Evolutionary conservation across 306 rosid genomes (phyloP).

Genomic region (Castanea crenata): DNA sequence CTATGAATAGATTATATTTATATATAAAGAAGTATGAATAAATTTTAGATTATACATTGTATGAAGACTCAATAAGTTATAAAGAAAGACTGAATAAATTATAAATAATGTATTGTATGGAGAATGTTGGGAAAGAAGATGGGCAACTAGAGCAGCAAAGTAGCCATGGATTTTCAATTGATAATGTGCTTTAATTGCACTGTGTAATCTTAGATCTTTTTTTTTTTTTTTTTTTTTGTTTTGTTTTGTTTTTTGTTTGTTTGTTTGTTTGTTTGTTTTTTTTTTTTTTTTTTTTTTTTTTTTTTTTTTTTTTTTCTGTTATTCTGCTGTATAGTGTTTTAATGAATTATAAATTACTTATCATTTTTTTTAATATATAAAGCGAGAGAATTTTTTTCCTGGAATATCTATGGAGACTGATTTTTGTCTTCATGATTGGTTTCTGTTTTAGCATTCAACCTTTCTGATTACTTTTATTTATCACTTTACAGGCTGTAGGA

Average conservation of each 20-base stretch:
- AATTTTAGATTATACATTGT: too few species aligned
- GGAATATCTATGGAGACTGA: background rate
- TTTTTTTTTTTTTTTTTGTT: too few species aligned
- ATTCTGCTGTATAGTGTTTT: too few species aligned
- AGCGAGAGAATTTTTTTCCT: background rate
- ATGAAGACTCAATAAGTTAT: background rate
- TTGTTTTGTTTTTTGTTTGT: background rate
- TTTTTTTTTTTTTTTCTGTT: background rate
- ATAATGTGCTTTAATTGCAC: background rate
- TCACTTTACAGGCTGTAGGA: background rate
- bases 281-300: background rate
- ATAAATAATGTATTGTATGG: background rate
- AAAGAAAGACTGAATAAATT: background rate
- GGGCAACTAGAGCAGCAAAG: background rate
- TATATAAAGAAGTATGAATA: too few species aligned
- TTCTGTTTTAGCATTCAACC: background rate
- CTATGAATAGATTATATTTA: background rate
- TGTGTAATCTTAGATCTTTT: background rate
- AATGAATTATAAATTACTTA: background rate
- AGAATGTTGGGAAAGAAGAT: background rate
- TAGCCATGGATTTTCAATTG: background rate
- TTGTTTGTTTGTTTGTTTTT: too few species aligned
- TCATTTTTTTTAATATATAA: background rate
- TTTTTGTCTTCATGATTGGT: background rate
- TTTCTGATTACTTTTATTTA: background rate